phyloP scores from a whole-genome alignment of 2,329 filamentous ascomycete genomes.

The Xylaria sp. region DNA sequence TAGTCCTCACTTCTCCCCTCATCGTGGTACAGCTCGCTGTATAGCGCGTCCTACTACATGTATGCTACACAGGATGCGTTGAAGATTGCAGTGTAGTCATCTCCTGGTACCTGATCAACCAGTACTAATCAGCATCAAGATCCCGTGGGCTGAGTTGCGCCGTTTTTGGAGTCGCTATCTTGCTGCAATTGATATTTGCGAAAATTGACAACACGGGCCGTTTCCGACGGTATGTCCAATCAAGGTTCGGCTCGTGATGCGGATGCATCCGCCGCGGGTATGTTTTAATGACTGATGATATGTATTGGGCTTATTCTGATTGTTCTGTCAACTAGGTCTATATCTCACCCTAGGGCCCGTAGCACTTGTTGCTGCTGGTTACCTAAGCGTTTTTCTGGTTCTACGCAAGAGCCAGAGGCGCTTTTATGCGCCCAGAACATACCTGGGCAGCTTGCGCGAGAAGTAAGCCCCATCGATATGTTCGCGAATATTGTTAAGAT shows the following conservation, averaged over 20 bases:
- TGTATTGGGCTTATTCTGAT: conserved; percentile 12
- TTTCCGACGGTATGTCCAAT: conserved; percentile 26
- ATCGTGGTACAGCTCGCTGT: neutral
- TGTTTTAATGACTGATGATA: conserved; percentile 6
- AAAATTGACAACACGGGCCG: conserved; percentile 4
- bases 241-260: conserved; percentile 29
- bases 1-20: neutral
- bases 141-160: neutral
- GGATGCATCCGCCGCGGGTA: conserved; percentile 35
- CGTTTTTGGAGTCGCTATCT: neutral
- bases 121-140: conserved; percentile 1
- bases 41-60: neutral
- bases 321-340: conserved; percentile 42
- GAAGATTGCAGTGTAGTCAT: neutral
- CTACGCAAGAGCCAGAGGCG: conserved; percentile 52
- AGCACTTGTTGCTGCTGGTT: conserved; percentile 45
- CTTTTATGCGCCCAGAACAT: conserved; percentile 57
- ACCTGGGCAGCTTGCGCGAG: conserved; percentile 52
- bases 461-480: conserved; percentile 38
- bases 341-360: conserved; percentile 51
- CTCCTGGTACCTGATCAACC: neutral
- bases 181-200: neutral
- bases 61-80: neutral
- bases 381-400: conserved; percentile 52
- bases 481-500: neutral